These are phyloP conservation scores for Carex sylvatica DNA, from an alignment of 202 grass and related monocot species.

Conservation along the genomic window DNA sequence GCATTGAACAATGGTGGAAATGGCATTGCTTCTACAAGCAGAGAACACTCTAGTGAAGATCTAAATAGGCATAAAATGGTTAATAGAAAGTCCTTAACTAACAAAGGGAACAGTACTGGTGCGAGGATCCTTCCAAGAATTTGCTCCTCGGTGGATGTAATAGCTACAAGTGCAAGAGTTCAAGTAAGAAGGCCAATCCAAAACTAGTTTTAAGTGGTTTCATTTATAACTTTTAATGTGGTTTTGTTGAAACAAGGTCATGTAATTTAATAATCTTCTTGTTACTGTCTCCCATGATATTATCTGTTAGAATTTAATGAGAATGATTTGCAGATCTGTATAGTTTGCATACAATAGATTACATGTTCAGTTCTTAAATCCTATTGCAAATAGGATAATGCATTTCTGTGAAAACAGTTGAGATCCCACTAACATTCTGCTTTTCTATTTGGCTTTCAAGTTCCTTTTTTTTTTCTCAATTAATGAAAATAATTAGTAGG, in stretches of 20 bases:
- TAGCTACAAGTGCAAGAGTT: not conserved
- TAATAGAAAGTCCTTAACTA: not conserved
- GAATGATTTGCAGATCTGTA: not conserved
- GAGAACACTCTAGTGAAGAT: not conserved
- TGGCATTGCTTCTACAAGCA: not conserved
- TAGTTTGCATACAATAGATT: not conserved
- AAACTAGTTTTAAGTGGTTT: not conserved
- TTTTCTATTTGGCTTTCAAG: not conserved
- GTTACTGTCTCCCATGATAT: not conserved
- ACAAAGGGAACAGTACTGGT: not conserved
- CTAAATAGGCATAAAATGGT: not conserved
- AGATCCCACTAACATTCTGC: no score
- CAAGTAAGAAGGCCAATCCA: not conserved
- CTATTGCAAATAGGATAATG: not conserved
- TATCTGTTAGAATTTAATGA: not conserved
- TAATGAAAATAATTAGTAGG: not conserved
- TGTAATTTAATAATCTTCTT: not conserved
- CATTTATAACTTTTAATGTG: not conserved
- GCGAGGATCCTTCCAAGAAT: constrained; percentile 1
- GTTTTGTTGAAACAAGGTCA: not conserved
- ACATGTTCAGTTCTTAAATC: not conserved
- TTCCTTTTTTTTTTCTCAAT: not conserved
- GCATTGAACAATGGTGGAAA: not conserved
- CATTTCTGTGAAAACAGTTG: no score
- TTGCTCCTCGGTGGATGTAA: constrained; percentile 7